Conservation (phyloP, 805 yeast genomes). For the Ogataea haglerorum region DNA sequence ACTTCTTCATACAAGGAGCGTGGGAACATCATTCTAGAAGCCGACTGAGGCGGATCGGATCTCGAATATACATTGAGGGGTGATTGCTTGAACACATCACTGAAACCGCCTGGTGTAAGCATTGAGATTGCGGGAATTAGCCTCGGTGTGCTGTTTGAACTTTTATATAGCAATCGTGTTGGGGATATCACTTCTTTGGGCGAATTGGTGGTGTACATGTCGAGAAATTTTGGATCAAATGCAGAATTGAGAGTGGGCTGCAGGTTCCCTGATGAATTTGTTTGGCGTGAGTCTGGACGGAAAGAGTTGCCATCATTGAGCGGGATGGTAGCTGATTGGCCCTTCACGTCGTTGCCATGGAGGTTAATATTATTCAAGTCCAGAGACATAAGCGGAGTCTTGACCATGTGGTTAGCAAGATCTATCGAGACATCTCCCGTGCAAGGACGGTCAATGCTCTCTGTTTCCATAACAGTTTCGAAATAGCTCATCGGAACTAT, state of each 20-base stretch:
- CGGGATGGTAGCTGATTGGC: slow-evolving; percentile 13
- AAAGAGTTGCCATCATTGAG: slow-evolving; percentile 10
- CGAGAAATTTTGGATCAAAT: slow-evolving; percentile 16
- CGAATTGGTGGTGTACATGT: slow-evolving; percentile 12
- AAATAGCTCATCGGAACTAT: slow-evolving; percentile 15
- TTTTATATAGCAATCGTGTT: slow-evolving; percentile 13
- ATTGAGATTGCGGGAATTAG: slow-evolving; percentile 8
- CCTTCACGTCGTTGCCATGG: slow-evolving; percentile 13
- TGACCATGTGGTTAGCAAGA: slow-evolving; percentile 12
- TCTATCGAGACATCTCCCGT: slow-evolving; percentile 19
- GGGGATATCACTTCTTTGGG: slow-evolving; percentile 20
- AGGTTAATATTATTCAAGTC: slow-evolving; percentile 19
- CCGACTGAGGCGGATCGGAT: slow-evolving; percentile 10
- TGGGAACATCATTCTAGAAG: slow-evolving; percentile 14
- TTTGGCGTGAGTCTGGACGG: slow-evolving; percentile 12
- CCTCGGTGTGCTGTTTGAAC: slow-evolving; percentile 12
- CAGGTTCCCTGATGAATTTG: slow-evolving; percentile 8
- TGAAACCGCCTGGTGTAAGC: slow-evolving; percentile 9
- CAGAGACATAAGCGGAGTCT: slow-evolving; percentile 18
- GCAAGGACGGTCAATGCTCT: slow-evolving; percentile 16
- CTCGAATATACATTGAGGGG: slow-evolving; percentile 15
- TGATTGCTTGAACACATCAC: slow-evolving; percentile 15
- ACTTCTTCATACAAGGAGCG: slow-evolving; percentile 17
- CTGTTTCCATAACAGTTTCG: slow-evolving; percentile 18
- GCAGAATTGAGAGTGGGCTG: slow-evolving; percentile 9